Evolutionary conservation across 306 rosid species (phyloP).

Genomic region (Quercus mongolica): DNA sequence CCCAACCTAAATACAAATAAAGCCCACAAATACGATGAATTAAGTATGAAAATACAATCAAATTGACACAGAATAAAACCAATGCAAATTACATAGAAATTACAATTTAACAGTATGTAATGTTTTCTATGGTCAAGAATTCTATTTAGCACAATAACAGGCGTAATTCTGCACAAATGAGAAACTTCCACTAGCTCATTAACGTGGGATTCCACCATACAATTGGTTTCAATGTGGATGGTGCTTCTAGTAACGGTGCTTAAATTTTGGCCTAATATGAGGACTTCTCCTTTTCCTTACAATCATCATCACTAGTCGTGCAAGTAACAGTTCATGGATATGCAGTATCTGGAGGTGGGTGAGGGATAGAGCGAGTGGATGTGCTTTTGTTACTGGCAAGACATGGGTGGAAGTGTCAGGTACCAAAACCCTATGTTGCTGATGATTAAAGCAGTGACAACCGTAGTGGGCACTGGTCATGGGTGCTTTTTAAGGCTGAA

Average conservation of each 20-base stretch:
- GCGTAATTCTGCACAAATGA: too few relatives aligned
- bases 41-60: too few relatives aligned
- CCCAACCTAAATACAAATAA: too few relatives aligned
- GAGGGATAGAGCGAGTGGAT: slow-evolving; percentile 89
- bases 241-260: too few relatives aligned
- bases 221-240: too few relatives aligned
- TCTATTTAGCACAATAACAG: neutral
- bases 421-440: slow-evolving; percentile 67
- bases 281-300: too few relatives aligned
- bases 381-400: slow-evolving; percentile 80
- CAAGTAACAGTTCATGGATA: slow-evolving; percentile 83
- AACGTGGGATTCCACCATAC: too few relatives aligned
- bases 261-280: too few relatives aligned
- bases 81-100: too few relatives aligned
- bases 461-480: slow-evolving; percentile 59
- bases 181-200: too few relatives aligned
- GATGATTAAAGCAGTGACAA: slow-evolving; percentile 53
- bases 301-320: neutral
- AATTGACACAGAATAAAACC: too few relatives aligned
- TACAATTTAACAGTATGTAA: slow-evolving; percentile 20
- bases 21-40: too few relatives aligned
- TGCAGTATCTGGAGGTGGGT: slow-evolving; percentile 89
- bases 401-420: slow-evolving; percentile 80
- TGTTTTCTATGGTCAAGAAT: slow-evolving; percentile 13
- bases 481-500: slow-evolving; percentile 82